Conservation (phyloP, 2,329 filamentous ascomycete genomes). For the Sporothrix brunneoviolacea region DNA sequence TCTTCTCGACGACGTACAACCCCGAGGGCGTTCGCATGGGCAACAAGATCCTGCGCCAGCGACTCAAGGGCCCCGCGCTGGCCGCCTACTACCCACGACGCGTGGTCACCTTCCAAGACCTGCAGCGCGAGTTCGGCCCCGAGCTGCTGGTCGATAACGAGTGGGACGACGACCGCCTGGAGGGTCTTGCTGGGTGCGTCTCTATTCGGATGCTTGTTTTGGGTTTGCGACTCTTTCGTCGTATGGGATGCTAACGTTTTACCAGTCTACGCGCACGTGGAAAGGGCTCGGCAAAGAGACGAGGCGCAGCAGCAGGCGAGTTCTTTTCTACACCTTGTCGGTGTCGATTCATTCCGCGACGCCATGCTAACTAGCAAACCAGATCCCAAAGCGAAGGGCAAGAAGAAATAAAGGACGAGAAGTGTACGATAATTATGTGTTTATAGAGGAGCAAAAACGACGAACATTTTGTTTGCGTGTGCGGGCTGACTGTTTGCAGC, state of each 20-base stretch:
- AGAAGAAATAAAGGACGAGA: neutral
- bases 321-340: neutral
- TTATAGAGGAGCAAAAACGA: no score
- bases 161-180: conserved; percentile 70
- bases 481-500: no score
- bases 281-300: conserved; percentile 87
- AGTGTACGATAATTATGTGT: neutral
- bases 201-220: neutral
- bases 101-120: conserved; percentile 63
- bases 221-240: neutral
- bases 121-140: conserved; percentile 62
- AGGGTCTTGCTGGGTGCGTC: conserved; percentile 60
- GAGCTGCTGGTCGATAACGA: conserved; percentile 66
- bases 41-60: conserved; percentile 86
- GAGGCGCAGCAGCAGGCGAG: conserved; percentile 38
- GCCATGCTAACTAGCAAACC: conserved; percentile 23
- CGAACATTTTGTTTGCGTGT: no score
- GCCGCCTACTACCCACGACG: conserved; percentile 83
- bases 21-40: conserved; percentile 74
- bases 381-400: neutral
- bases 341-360: conserved; percentile 27
- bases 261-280: conserved; percentile 67
- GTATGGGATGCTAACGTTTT: conserved; percentile 14
- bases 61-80: conserved; percentile 74
- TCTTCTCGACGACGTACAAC: conserved; percentile 90